phyloP scores from a whole-genome alignment of 2,329 filamentous ascomycete species.

The Penicillium paneum region DNA sequence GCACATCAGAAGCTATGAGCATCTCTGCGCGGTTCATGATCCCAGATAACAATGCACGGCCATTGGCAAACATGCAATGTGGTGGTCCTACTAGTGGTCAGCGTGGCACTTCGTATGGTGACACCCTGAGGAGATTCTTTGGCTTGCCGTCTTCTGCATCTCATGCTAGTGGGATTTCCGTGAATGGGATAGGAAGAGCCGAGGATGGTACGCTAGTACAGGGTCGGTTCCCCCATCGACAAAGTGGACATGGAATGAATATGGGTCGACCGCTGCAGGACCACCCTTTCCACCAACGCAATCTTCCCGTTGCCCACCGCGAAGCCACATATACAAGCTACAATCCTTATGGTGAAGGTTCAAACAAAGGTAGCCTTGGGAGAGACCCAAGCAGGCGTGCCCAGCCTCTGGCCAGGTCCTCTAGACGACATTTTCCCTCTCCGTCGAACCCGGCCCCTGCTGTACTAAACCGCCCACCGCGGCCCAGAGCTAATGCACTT shows the following conservation, averaged over 20 bases:
- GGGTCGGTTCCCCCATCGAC: constrained; percentile 40
- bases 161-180: constrained; percentile 12
- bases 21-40: constrained; percentile 28
- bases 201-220: constrained; percentile 42
- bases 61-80: background rate
- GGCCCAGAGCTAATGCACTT: constrained; percentile 1
- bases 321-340: constrained; percentile 2
- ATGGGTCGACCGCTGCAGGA: constrained; percentile 28
- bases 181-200: constrained; percentile 34
- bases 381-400: background rate
- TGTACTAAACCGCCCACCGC: background rate
- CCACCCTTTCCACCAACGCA: constrained; percentile 36
- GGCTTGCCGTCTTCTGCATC: constrained; percentile 21
- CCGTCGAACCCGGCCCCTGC: background rate
- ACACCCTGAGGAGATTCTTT: constrained; percentile 32
- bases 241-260: constrained; percentile 42
- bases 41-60: constrained; percentile 7
- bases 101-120: constrained; percentile 22
- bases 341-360: background rate
- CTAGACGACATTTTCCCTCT: constrained; percentile 1
- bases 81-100: background rate
- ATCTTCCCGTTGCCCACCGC: constrained; percentile 24
- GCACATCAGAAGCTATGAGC: constrained; percentile 39
- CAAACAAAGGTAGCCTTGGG: background rate
- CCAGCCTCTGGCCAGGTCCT: background rate